Percentiles rank a stretch among this genome's conserved stretches.
Evolutionary conservation across 1,284 basidiomycete genomes (phyloP).

Genomic region (Cystobasidium pallidum): DNA sequence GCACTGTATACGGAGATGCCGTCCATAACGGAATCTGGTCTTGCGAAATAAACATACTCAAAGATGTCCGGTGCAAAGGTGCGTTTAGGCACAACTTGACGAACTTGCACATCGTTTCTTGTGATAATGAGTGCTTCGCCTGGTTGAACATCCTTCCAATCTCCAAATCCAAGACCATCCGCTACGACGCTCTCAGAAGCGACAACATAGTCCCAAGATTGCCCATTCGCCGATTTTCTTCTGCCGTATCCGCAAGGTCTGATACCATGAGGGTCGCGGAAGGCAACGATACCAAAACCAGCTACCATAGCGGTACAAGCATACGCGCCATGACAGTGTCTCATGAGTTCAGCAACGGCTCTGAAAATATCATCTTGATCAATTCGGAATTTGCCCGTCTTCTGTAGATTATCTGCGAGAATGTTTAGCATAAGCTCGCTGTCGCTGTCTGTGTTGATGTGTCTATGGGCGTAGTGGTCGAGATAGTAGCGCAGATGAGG

Average conservation of each 20-base stretch:
- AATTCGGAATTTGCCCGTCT: slow-evolving; percentile 98
- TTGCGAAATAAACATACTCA: slow-evolving; percentile 98
- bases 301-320: slow-evolving; percentile 98
- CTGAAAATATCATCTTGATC: slow-evolving; percentile 99
- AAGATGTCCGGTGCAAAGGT: slow-evolving; percentile 98
- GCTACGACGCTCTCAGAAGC: slow-evolving; percentile 96
- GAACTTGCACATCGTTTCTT: slow-evolving; percentile 68
- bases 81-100: slow-evolving; percentile 70
- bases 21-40: slow-evolving; percentile 96
- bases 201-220: slow-evolving; percentile 76
- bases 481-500: slow-evolving; percentile 81
- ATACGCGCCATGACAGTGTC: slow-evolving; percentile 87
- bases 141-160: slow-evolving; percentile 92
- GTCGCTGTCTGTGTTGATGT: slow-evolving; percentile 98
- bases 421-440: slow-evolving; percentile 97
- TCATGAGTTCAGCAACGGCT: slow-evolving; percentile 87
- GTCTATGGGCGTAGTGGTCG: slow-evolving; percentile 94
- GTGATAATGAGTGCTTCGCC: slow-evolving; percentile 97
- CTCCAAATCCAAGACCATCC: slow-evolving; percentile 84
- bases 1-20: slow-evolving; percentile 96
- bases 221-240: slow-evolving; percentile 46
- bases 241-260: slow-evolving; percentile 76
- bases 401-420: slow-evolving; percentile 95
- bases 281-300: slow-evolving; percentile 97
- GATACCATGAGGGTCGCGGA: slow-evolving; percentile 99